Conservation (phyloP, 2,329 filamentous ascomycete genomes). For the Neobulgaria alba region DNA sequence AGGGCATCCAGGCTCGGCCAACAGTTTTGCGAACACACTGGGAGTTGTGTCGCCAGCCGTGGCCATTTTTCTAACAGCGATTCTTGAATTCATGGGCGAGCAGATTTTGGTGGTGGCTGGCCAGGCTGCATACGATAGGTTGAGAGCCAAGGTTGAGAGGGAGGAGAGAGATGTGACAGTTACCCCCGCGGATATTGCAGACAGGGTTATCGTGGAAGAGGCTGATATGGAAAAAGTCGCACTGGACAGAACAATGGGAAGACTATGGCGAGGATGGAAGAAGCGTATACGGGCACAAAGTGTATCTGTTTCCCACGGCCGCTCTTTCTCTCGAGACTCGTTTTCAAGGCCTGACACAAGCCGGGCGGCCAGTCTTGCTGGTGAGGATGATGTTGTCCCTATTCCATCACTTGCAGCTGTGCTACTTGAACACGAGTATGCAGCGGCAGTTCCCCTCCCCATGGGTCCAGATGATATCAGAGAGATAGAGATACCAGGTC, state of each 20-base stretch:
- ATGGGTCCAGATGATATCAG: slow-evolving; percentile 58
- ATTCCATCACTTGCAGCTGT: slow-evolving; percentile 16
- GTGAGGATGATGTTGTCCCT: slow-evolving; percentile 22
- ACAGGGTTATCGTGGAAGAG: slow-evolving; percentile 77
- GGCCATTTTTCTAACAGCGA: slow-evolving; percentile 91
- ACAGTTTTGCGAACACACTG: slow-evolving; percentile 43
- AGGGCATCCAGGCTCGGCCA: slow-evolving; percentile 46
- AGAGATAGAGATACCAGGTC: slow-evolving; percentile 72
- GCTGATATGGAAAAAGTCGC: slow-evolving; percentile 89
- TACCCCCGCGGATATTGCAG: slow-evolving; percentile 40
- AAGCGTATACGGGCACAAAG: slow-evolving; percentile 62
- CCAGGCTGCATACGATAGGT: slow-evolving; percentile 69
- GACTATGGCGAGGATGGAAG: slow-evolving; percentile 92
- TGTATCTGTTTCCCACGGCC: slow-evolving; percentile 36
- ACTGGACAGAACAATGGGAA: slow-evolving; percentile 77
- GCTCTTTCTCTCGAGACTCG: slow-evolving; percentile 43
- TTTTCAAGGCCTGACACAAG: slow-evolving; percentile 21
- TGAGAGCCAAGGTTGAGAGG: slow-evolving; percentile 50
- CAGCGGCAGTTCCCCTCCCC: slow-evolving; percentile 61
- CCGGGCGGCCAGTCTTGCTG: slow-evolving; percentile 34
- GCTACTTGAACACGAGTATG: slow-evolving; percentile 25
- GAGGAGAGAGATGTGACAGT: slow-evolving; percentile 44
- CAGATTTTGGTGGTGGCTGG: slow-evolving; percentile 81
- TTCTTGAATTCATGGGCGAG: slow-evolving; percentile 90
- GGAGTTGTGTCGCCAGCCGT: slow-evolving; percentile 79